Evolutionary conservation across 148 eudicot genomes (phyloP).

Genomic region (Spergularia bocconei): DNA sequence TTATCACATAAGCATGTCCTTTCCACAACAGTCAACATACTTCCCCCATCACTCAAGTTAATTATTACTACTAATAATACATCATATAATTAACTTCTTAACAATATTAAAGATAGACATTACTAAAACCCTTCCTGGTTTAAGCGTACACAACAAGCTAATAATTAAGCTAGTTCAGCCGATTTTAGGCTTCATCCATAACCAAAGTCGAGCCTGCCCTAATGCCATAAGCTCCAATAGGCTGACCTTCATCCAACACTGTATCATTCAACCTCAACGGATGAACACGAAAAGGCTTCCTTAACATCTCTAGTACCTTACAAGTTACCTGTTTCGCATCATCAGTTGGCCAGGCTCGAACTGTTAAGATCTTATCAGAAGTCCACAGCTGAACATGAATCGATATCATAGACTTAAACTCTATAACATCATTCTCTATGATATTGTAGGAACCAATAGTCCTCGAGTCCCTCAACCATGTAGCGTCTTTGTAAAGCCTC

Average conservation of each 20-base stretch:
- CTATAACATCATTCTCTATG: background rate
- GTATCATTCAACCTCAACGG: constrained; percentile 17
- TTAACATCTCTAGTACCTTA: constrained; percentile 18
- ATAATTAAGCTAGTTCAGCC: background rate
- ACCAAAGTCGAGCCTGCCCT: constrained; percentile 20
- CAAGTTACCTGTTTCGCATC: constrained; percentile 17
- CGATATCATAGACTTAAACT: constrained; percentile 16
- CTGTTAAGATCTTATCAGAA: background rate
- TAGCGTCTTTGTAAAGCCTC: background rate
- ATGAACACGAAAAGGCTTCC: background rate
- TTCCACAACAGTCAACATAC: too few relatives aligned
- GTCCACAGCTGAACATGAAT: constrained; percentile 21
- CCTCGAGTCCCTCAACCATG: constrained; percentile 9
- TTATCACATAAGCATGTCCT: too few relatives aligned
- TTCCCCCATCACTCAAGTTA: too few relatives aligned
- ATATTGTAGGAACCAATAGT: constrained; percentile 28
- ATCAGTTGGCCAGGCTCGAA: constrained; percentile 22
- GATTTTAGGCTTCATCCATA: background rate
- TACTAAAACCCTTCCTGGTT: too few relatives aligned
- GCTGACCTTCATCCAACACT: constrained; percentile 3
- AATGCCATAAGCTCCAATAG: constrained; percentile 22
- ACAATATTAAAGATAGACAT: background rate
- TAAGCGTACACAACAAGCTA: background rate
- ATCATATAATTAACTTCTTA: too few relatives aligned
- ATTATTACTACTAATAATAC: too few relatives aligned